phyloP scores from a whole-genome alignment of 2,329 filamentous ascomycete genomes.

The Exophiala phaeomuriformis region DNA sequence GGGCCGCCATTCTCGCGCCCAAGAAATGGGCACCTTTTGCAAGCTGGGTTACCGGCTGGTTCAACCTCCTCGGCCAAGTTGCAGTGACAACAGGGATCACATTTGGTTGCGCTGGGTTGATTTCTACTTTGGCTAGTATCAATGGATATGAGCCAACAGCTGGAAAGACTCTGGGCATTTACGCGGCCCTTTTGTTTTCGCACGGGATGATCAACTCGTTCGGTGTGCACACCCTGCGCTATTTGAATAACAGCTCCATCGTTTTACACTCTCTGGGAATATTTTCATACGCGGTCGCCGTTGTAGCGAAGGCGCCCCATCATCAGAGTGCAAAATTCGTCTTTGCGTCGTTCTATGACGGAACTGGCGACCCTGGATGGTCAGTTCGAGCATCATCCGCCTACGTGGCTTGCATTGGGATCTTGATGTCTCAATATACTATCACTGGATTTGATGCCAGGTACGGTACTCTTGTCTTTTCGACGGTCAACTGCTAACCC shows the following conservation, averaged over 20 bases:
- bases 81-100: constrained; percentile 46
- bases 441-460: constrained; percentile 35
- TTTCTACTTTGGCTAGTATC: constrained; percentile 41
- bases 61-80: constrained; percentile 45
- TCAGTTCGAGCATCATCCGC: constrained; percentile 46
- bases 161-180: constrained; percentile 50
- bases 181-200: constrained; percentile 49
- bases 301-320: constrained; percentile 51
- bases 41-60: constrained; percentile 45
- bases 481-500: constrained; percentile 1
- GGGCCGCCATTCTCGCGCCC: constrained; percentile 52
- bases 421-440: constrained; percentile 50
- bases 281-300: constrained; percentile 47
- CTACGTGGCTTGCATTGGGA: constrained; percentile 50
- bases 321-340: constrained; percentile 51
- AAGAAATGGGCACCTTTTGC: constrained; percentile 40
- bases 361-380: constrained; percentile 50
- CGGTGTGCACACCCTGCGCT: constrained; percentile 49
- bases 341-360: constrained; percentile 48
- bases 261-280: constrained; percentile 49
- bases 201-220: constrained; percentile 53
- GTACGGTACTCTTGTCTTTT: not conserved
- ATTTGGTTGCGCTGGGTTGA: constrained; percentile 42
- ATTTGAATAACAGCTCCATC: constrained; percentile 53
- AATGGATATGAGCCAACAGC: constrained; percentile 42